Base-by-base conservation (phyloP, 2,329 filamentous ascomycete species). In the Fusarium musae region DNA sequence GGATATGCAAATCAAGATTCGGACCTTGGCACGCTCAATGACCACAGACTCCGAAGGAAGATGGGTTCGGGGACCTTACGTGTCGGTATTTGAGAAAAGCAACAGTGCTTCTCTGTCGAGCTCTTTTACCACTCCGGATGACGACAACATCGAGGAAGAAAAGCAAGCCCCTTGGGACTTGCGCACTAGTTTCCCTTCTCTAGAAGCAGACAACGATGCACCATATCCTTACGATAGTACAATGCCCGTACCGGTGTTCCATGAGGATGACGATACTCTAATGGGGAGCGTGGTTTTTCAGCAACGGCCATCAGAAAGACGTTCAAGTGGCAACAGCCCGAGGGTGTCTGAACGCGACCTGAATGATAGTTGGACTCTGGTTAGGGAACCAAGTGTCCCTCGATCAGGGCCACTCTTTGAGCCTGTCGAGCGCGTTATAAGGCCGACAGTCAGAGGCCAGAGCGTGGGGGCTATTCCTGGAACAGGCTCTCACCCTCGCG, bases 61-160 rank as follows among this genome's bases (percentile, higher is more conserved):
- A 59, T 57, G 63, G 59, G 60, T 61, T 21, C 65, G 58, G n/a
- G 69, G 58, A n/a, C 73, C 73, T 32, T 69, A 76, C n/a, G 66
- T 77, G 30, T 77, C 75, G 5, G 74, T 77, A 12, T 77, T 77
- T 54, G 75, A 77, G 34, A 74, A 74, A 57, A 73, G 73, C 46
- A 77, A 74, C 32, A 75, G 66, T 50, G 44, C 70, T 28, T 76
- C 75, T 21, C 39, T 69, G 2, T 71, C 71, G 13, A 75, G 67
- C 47, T 74, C 75, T 5, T 62, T 63, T 30, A 57, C 71, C 42
- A 66, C 65, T 26, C 43, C 49, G 17, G 73, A 74, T 23, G 57
- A 53, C 53, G 60, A 53, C 32, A 69, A 47, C 16, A 36, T 66
- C 17, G 46, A 62, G 49, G 46, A 50, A 43, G 57, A 69, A n/a